These are phyloP conservation scores for Lentinus polychrous DNA, from an alignment of 1,284 basidiomycete genomes.

Conservation along the genomic window DNA sequence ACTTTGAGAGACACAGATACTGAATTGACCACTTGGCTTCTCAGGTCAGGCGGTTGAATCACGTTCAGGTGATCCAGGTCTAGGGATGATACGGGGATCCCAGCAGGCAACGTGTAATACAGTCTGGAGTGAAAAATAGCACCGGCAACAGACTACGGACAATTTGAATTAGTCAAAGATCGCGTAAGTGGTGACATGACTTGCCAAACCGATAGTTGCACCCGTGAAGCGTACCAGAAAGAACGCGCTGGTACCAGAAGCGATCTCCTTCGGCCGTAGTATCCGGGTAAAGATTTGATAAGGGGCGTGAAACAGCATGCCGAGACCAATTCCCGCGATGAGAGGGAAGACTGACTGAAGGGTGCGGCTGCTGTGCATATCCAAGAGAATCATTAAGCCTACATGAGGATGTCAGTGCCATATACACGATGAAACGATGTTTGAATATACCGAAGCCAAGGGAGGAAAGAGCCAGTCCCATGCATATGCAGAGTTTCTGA, in stretches of 20 bases:
- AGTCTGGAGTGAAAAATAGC: conserved; percentile 59
- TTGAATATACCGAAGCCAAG: conserved; percentile 60
- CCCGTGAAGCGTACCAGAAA: conserved; percentile 80
- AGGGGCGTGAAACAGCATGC: conserved; percentile 76
- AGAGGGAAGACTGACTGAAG: conserved; percentile 52
- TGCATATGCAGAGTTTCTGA: conserved; percentile 55
- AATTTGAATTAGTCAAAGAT: background rate
- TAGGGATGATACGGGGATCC: conserved; percentile 21
- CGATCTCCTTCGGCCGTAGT: conserved; percentile 55
- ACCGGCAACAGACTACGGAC: conserved; percentile 60
- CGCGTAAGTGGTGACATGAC: conserved; percentile 18
- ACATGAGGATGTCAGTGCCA: conserved; percentile 10
- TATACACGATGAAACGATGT: conserved; percentile 12
- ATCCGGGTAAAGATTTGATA: conserved; percentile 69
- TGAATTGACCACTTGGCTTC: conserved; percentile 19
- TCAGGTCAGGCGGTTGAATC: conserved; percentile 35
- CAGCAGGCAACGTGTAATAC: conserved; percentile 39
- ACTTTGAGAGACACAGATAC: conserved; percentile 28
- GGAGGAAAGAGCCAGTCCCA: conserved; percentile 56
- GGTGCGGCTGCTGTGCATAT: conserved; percentile 38
- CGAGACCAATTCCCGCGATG: conserved; percentile 69
- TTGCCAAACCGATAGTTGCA: conserved; percentile 69
- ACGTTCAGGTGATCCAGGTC: conserved; percentile 10
- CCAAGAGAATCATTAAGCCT: conserved; percentile 62
- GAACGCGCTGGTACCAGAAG: conserved; percentile 76